Conservation (phyloP, 2,329 filamentous ascomycete genomes). For the Penicillium glabrum region DNA sequence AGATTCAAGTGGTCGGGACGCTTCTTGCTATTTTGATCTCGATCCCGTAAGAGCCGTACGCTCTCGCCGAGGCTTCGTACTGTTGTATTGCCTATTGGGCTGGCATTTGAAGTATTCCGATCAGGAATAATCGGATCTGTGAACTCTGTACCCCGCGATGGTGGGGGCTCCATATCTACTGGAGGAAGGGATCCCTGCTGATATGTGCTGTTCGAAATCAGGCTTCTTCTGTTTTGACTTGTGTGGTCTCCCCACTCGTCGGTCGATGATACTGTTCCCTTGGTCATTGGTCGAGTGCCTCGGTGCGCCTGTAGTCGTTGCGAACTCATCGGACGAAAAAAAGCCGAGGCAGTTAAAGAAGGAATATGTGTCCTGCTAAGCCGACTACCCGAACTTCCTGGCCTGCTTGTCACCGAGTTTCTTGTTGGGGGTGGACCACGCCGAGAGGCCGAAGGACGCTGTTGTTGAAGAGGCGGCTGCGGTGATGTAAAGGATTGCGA, state of each 20-base stretch:
- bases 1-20: constrained; percentile 55
- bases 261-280: constrained; percentile 33
- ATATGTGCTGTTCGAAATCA: constrained; percentile 55
- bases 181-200: constrained; percentile 36
- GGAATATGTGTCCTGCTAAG: constrained; percentile 85
- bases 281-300: constrained; percentile 54
- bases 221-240: constrained; percentile 58
- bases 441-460: constrained; percentile 58
- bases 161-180: constrained; percentile 56
- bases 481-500: constrained; percentile 42
- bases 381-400: constrained; percentile 61
- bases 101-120: constrained; percentile 70
- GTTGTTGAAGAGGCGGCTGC: constrained; percentile 40
- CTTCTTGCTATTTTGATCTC: constrained; percentile 38
- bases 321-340: constrained; percentile 96
- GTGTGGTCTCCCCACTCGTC: constrained; percentile 48
- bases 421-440: constrained; percentile 49
- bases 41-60: constrained; percentile 69
- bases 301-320: constrained; percentile 90
- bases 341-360: constrained; percentile 82
- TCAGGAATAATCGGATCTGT: constrained; percentile 73
- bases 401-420: constrained; percentile 47
- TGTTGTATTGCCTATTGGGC: constrained; percentile 62
- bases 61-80: constrained; percentile 72
- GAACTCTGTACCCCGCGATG: constrained; percentile 78